Base-by-base conservation (phyloP, 495 filamentous ascomycete genomes). In the Amorphotheca resinae region DNA sequence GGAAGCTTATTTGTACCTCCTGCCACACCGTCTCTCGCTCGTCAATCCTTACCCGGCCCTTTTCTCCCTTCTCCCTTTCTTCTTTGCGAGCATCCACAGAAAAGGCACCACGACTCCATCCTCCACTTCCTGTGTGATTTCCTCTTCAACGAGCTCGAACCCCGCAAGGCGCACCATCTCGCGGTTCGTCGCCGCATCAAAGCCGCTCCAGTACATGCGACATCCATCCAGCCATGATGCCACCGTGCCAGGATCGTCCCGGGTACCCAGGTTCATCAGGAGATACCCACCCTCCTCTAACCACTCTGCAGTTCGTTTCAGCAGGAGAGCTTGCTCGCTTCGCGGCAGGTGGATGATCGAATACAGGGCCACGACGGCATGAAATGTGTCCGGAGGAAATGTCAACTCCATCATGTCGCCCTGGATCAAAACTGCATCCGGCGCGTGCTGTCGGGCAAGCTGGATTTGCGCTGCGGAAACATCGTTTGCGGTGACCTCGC, bases 321-420 rank as follows among this genome's bases (percentile, higher is more conserved):
- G 45, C 23, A 69, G 48, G 2, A 41, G 40, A 1, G 18, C 44
- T 33, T 69, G 65, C 43, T 72, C 64, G 2, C 46, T 44, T 4
- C 65, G 55, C 3, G 66, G 66, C 1, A 70, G 54, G 46, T 70
- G 68, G 36, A 69, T 59, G 23, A 69, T 55, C 3, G 63, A 61
- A 40, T 66, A 68, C 44, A 72, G 56, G 0, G 45, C 63, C 9
- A 66, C 26, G 1, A 69, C 65, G 1, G 64, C 66, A 39, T 62
- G 52, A 41, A 70, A 64, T 2, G 44, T 42, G 20, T 20, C 51
- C 0, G 35, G 33, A 0, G 31, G 20, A 48, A 69, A 66, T 6
- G 49, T 8, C 0, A 72, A 46, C 0, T 43, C 47, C 48, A 60
- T 58, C 67, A 70, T 72, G 41, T 70, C 67, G 1, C 57, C 60